Conservation (phyloP, 2,329 filamentous ascomycete genomes). For the Thelonectria discophora region DNA sequence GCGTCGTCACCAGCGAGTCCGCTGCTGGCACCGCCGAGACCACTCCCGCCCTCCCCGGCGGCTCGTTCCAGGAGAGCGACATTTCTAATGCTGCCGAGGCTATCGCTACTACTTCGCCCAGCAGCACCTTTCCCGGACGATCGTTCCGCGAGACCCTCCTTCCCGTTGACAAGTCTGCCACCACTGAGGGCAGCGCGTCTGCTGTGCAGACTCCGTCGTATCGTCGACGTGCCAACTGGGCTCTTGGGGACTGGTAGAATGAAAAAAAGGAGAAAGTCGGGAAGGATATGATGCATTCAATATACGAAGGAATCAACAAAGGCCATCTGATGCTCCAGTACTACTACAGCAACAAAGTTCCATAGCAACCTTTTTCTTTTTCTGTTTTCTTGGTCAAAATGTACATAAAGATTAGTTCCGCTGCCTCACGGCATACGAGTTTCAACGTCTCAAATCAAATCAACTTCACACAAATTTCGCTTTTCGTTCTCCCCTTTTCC, state of each 20-base stretch:
- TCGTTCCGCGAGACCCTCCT: slow-evolving; percentile 36
- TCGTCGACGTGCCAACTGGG: slow-evolving; percentile 39
- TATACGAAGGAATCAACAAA: no score
- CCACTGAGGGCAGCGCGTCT: slow-evolving; percentile 6
- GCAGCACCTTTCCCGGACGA: slow-evolving; percentile 30
- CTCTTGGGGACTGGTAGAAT: slow-evolving; percentile 35
- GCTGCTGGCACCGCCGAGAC: neutral
- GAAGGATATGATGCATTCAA: no score
- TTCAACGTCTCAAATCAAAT: no score
- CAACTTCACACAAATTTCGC: no score
- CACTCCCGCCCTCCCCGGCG: slow-evolving; percentile 27
- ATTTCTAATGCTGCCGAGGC: neutral
- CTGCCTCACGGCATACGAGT: no score
- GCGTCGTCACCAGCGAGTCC: slow-evolving; percentile 26
- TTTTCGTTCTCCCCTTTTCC: no score
- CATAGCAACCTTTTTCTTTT: slow-evolving; percentile 19
- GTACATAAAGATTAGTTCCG: no score
- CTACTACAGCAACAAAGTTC: no score
- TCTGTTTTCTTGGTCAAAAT: neutral
- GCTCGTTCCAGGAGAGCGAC: slow-evolving; percentile 35
- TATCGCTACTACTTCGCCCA: slow-evolving; percentile 4
- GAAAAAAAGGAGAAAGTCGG: no score
- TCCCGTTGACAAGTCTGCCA: slow-evolving; percentile 12
- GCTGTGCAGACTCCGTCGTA: slow-evolving; percentile 32
- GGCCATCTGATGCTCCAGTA: no score